Evolutionary conservation across 116 monocot species (phyloP).

Genomic region (Zostera marina): DNA sequence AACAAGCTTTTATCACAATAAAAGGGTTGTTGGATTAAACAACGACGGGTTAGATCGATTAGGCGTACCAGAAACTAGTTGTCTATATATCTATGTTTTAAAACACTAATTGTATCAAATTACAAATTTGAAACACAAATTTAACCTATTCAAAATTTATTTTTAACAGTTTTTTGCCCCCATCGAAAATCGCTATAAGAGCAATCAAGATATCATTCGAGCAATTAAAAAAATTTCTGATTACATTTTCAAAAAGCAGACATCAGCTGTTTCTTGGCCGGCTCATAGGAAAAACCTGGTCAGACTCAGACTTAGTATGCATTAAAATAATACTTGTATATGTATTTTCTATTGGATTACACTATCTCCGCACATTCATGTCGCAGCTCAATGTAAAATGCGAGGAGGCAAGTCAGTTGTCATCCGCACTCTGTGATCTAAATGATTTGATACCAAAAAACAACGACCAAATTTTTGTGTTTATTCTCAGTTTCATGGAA

Average conservation of each 20-base stretch:
- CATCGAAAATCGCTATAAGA: not conserved
- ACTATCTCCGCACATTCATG: not conserved
- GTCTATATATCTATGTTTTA: too few relatives aligned
- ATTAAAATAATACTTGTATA: not conserved
- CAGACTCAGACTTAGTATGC: too few relatives aligned
- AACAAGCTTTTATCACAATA: too few relatives aligned
- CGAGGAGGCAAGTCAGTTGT: not conserved
- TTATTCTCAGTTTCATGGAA: not conserved
- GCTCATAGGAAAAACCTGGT: not conserved
- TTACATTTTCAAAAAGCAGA: not conserved
- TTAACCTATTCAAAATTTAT: too few relatives aligned
- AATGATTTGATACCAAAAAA: not conserved
- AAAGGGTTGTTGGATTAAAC: too few relatives aligned
- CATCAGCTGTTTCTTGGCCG: not conserved
- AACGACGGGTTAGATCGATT: too few relatives aligned
- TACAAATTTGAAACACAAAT: too few relatives aligned
- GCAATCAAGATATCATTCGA: not conserved
- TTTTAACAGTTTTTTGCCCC: not conserved
- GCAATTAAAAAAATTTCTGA: not conserved
- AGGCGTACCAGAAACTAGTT: too few relatives aligned
- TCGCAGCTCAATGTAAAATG: not conserved
- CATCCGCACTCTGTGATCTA: not conserved
- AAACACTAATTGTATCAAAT: too few relatives aligned
- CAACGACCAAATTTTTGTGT: not conserved
- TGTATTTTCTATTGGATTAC: not conserved